Evolutionary conservation across 768 basidiomycete genomes (phyloP).

Genomic region (Phaeolepiota aurea): DNA sequence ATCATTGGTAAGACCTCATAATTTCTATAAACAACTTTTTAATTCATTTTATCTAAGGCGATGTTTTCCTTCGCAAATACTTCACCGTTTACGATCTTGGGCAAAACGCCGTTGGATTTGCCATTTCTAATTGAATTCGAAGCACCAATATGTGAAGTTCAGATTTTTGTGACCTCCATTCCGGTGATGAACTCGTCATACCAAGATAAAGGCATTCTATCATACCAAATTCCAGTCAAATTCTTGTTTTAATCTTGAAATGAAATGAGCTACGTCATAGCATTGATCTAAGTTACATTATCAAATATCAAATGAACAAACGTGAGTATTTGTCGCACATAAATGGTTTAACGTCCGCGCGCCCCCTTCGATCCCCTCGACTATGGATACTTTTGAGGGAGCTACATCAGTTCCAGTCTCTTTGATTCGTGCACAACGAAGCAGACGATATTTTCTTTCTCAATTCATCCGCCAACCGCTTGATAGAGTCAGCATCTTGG

Average conservation of each 20-base stretch:
- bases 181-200: too few relatives aligned
- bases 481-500: conserved; percentile 72
- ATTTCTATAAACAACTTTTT: conserved; percentile 3
- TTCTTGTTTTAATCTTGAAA: too few relatives aligned
- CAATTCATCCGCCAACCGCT: conserved; percentile 19
- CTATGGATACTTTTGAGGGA: too few relatives aligned
- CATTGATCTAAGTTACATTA: neutral
- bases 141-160: neutral
- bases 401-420: conserved; percentile 8
- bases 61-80: conserved; percentile 88
- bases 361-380: too few relatives aligned
- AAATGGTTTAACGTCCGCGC: too few relatives aligned
- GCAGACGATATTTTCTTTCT: conserved; percentile 17
- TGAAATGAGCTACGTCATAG: too few relatives aligned
- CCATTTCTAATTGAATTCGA: conserved; percentile 28
- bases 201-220: neutral
- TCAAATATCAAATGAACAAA: too few relatives aligned
- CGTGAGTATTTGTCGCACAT: too few relatives aligned
- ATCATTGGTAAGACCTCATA: conserved; percentile 58
- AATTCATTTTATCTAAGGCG: conserved; percentile 39
- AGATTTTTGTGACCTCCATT: neutral
- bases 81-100: conserved; percentile 86
- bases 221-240: neutral
- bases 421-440: conserved; percentile 14
- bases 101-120: conserved; percentile 79